These are phyloP conservation scores for Solanum tarapatanum DNA, from an alignment of 257 asterid genomes.

Conservation along the genomic window DNA sequence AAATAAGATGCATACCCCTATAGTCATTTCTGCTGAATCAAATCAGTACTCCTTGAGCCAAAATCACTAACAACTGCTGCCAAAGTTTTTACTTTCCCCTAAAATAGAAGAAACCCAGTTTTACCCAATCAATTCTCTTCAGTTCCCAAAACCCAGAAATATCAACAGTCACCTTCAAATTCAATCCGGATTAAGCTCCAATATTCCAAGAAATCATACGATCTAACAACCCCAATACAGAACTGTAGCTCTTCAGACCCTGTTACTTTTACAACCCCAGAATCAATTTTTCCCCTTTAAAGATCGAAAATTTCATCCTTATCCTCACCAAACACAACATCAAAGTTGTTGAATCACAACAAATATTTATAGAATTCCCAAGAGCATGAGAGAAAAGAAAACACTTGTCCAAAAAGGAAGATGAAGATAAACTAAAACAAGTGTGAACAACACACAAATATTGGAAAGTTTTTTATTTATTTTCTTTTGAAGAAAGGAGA, in stretches of 20 bases:
- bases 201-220: not conserved
- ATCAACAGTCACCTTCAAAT: not conserved
- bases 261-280: not conserved
- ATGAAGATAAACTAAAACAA: not conserved
- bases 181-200: not conserved
- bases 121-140: not conserved
- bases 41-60: slow-evolving; percentile 11
- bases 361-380: not conserved
- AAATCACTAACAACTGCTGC: not conserved
- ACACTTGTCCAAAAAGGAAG: not conserved
- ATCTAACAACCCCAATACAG: not conserved
- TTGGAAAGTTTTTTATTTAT: too few species aligned
- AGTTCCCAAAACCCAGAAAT: not conserved
- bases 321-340: not conserved
- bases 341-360: not conserved
- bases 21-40: slow-evolving; percentile 30
- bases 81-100: not conserved
- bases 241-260: not conserved
- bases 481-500: not conserved
- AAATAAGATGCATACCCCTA: slow-evolving; percentile 24
- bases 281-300: not conserved
- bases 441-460: not conserved
- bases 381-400: not conserved
- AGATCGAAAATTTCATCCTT: not conserved
- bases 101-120: not conserved